Conservation (phyloP, 2,329 filamentous ascomycete species). For the Paecilomyces formosus region DNA sequence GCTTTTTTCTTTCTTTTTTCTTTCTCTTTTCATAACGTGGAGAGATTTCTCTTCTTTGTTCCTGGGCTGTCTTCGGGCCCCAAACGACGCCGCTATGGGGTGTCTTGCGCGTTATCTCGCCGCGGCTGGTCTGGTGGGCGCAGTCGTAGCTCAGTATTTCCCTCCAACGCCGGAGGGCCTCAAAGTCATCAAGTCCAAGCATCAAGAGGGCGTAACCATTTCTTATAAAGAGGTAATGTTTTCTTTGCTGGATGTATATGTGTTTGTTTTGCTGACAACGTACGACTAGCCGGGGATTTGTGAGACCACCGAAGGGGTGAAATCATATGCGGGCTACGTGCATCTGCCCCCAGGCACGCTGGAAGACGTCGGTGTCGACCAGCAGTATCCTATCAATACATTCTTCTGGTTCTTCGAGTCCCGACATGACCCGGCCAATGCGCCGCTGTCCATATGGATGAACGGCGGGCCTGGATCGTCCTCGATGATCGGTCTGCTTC, state of each 20-base stretch:
- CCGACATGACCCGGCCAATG: constrained; percentile 36
- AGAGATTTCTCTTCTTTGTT: background rate
- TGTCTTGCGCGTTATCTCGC: constrained; percentile 3
- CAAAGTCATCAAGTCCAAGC: constrained; percentile 35
- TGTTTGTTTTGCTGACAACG: background rate
- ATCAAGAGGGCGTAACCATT: constrained; percentile 36
- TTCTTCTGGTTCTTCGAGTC: constrained; percentile 61
- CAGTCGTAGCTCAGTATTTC: constrained; percentile 27
- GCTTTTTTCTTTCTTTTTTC: background rate
- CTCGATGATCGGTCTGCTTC: constrained; percentile 32
- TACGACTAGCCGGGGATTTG: constrained; percentile 40
- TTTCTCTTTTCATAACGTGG: background rate
- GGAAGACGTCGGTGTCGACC: constrained; percentile 31
- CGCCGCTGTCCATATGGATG: constrained; percentile 39
- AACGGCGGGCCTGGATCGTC: constrained; percentile 43
- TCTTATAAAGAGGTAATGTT: constrained; percentile 38
- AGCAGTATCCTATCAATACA: constrained; percentile 53
- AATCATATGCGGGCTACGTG: constrained; percentile 54
- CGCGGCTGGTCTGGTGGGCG: constrained; percentile 7
- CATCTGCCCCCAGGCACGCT: constrained; percentile 45
- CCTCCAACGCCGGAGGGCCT: constrained; percentile 35
- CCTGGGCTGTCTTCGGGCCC: background rate
- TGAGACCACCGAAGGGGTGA: constrained; percentile 50
- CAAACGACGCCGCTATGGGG: background rate
- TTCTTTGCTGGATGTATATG: background rate